These are phyloP conservation scores for Pseudozyma thailandica DNA, from an alignment of 1,284 basidiomycete genomes.

Conservation along the genomic window DNA sequence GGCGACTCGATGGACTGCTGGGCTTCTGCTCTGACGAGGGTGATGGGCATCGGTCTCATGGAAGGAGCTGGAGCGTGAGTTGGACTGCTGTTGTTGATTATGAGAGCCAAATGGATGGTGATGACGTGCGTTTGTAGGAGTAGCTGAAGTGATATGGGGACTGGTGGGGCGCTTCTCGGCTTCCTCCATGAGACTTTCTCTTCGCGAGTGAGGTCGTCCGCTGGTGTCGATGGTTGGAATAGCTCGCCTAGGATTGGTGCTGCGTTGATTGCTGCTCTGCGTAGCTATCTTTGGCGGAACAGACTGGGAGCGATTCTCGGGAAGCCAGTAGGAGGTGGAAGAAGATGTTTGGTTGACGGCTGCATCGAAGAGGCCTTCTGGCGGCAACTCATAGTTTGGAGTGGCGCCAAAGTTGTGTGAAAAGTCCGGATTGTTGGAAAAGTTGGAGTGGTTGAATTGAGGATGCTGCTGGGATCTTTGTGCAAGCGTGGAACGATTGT, in stretches of 20 bases:
- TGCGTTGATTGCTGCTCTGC: slow-evolving; percentile 17
- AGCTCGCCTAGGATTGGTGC: slow-evolving; percentile 17
- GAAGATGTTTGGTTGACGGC: slow-evolving; percentile 7
- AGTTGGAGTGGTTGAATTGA: slow-evolving; percentile 20
- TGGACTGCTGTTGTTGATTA: slow-evolving; percentile 13
- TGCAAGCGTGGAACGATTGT: slow-evolving; percentile 20
- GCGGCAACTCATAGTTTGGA: slow-evolving; percentile 47
- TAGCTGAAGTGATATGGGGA: slow-evolving; percentile 53
- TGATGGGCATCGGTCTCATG: slow-evolving; percentile 28
- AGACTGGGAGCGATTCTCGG: slow-evolving; percentile 33
- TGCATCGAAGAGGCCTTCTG: slow-evolving; percentile 34
- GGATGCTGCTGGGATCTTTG: slow-evolving; percentile 33
- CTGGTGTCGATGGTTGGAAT: slow-evolving; percentile 43
- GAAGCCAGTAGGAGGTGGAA: slow-evolving; percentile 26
- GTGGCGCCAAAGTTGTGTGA: slow-evolving; percentile 30
- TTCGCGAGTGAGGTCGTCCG: slow-evolving; percentile 23
- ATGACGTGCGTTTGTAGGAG: slow-evolving; percentile 46
- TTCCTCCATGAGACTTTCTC: slow-evolving; percentile 37
- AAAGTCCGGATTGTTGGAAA: slow-evolving; percentile 13
- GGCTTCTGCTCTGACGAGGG: slow-evolving; percentile 15
- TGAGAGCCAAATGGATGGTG: slow-evolving; percentile 20
- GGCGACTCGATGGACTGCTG: slow-evolving; percentile 25
- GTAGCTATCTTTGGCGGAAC: slow-evolving; percentile 36
- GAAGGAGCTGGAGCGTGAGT: slow-evolving; percentile 24
- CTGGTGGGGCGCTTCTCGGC: slow-evolving; percentile 51